Percentiles rank a stretch among this genome's conserved stretches.
These are phyloP conservation scores for Neurospora africana DNA, from an alignment of 495 filamentous ascomycete species.

Conservation along the genomic window DNA sequence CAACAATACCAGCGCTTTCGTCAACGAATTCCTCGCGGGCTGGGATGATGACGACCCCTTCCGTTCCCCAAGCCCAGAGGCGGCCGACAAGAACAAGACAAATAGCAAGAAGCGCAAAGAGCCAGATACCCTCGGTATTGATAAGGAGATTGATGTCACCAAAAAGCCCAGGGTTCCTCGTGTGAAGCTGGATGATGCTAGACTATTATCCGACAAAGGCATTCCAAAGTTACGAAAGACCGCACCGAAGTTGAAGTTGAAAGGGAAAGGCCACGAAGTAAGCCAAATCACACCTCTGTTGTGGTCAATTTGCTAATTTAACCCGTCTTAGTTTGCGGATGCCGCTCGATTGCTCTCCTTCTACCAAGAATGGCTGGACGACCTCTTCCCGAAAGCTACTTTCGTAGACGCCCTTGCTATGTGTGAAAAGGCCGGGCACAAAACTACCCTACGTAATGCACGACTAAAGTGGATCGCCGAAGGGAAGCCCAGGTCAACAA, in stretches of 20 bases:
- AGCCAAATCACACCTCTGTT: not conserved
- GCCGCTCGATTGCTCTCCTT: constrained; percentile 70
- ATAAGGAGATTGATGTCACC: constrained; percentile 72
- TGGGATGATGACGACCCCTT: constrained; percentile 27
- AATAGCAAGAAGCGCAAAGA: constrained; percentile 25
- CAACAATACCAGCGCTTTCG: not conserved
- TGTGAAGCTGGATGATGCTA: constrained; percentile 79
- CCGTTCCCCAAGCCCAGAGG: constrained; percentile 20
- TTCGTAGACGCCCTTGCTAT: constrained; percentile 85
- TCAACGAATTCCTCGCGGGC: constrained; percentile 4
- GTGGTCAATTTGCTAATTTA: not conserved
- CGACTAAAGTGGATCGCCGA: constrained; percentile 72
- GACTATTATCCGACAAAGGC: constrained; percentile 67
- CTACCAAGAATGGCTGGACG: constrained; percentile 96
- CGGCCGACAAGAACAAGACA: constrained; percentile 11
- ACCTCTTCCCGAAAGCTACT: constrained; percentile 87
- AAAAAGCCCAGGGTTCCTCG: constrained; percentile 59
- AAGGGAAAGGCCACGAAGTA: constrained; percentile 92
- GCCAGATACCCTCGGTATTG: constrained; percentile 53
- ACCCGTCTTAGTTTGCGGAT: constrained; percentile 62
- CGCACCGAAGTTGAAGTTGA: constrained; percentile 65
- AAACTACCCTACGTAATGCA: constrained; percentile 61
- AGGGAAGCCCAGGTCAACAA: constrained; percentile 40
- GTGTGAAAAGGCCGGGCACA: constrained; percentile 89
- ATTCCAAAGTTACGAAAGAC: constrained; percentile 71